Percentiles rank a stretch among this genome's conserved stretches.
These are phyloP conservation scores for Bacidia gigantensis DNA, from an alignment of 495 filamentous ascomycete species.

Conservation along the genomic window DNA sequence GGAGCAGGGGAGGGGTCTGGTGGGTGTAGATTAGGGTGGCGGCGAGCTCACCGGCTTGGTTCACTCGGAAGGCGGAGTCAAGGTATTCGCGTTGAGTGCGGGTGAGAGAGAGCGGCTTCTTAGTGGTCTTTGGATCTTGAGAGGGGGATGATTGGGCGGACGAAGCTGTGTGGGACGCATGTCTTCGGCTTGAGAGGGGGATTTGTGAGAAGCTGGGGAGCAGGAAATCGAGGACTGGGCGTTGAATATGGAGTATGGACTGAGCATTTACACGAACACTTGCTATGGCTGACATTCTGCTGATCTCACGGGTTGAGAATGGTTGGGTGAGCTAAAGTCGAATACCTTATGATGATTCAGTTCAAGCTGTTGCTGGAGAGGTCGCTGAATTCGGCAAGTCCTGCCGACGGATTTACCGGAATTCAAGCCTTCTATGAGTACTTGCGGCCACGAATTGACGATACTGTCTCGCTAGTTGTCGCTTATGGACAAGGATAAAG, in stretches of 20 bases:
- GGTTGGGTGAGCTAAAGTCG: no score
- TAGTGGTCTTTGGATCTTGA: conserved; percentile 23
- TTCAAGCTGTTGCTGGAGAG: no score
- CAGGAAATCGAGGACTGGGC: conserved; percentile 21
- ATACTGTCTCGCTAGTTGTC: background rate
- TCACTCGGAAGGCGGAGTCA: conserved; percentile 71
- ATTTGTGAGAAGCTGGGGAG: conserved; percentile 13
- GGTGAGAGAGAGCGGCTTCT: conserved; percentile 56
- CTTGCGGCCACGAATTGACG: background rate
- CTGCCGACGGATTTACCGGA: no score
- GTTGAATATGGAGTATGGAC: background rate
- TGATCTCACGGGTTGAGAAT: no score
- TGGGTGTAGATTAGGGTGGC: conserved; percentile 75
- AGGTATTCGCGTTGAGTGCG: conserved; percentile 60
- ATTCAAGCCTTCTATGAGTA: background rate
- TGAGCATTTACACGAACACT: background rate
- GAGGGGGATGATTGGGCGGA: conserved; percentile 6
- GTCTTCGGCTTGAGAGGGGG: background rate
- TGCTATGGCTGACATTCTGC: background rate
- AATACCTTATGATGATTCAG: no score
- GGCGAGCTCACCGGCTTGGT: conserved; percentile 81
- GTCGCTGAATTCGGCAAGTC: no score
- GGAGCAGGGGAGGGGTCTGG: conserved; percentile 61
- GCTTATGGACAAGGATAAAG: no score
- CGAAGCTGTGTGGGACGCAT: conserved; percentile 9